phyloP scores from a whole-genome alignment of 352 stramenopile genomes.

The Phytophthora pistaciae region DNA sequence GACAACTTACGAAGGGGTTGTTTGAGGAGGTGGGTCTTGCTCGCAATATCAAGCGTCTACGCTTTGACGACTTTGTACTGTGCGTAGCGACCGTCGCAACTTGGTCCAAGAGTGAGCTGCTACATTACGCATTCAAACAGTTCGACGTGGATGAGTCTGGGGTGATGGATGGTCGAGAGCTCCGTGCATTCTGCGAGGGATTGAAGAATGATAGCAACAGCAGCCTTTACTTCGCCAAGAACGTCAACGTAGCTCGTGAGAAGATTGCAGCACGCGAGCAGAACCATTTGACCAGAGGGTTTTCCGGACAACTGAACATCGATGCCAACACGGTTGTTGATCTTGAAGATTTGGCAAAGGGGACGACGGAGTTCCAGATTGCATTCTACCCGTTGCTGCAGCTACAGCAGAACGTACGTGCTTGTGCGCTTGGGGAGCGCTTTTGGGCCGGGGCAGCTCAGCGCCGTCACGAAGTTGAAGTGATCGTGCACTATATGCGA shows the following conservation, averaged over 20 bases:
- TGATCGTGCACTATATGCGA: constrained; percentile 63
- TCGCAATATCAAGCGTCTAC: constrained; percentile 39
- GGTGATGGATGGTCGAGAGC: constrained; percentile 65
- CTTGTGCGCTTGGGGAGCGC: constrained; percentile 22
- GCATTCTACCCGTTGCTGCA: constrained; percentile 78
- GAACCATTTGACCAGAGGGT: background rate
- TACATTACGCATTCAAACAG: constrained; percentile 74
- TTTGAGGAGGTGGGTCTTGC: constrained; percentile 55
- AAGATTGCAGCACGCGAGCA: constrained; percentile 45
- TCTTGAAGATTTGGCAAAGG: constrained; percentile 62
- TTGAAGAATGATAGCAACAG: constrained; percentile 49
- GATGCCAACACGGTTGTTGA: constrained; percentile 55
- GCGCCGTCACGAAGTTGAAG: constrained; percentile 48
- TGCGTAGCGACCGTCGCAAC: constrained; percentile 62
- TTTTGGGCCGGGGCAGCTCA: constrained; percentile 34
- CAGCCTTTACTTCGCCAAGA: constrained; percentile 76
- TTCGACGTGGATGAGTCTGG: constrained; percentile 76
- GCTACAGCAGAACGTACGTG: constrained; percentile 68
- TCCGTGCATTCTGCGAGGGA: constrained; percentile 63
- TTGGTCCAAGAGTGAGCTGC: constrained; percentile 57
- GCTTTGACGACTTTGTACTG: constrained; percentile 72
- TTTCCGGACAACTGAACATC: background rate
- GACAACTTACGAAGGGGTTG: constrained; percentile 63
- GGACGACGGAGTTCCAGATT: constrained; percentile 60
- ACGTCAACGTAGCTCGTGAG: constrained; percentile 65